Evolutionary conservation across 1,284 basidiomycete genomes (phyloP), one percentile per base, ranked within the genome.

Genomic region (Nidula niveotomentosa): DNA sequence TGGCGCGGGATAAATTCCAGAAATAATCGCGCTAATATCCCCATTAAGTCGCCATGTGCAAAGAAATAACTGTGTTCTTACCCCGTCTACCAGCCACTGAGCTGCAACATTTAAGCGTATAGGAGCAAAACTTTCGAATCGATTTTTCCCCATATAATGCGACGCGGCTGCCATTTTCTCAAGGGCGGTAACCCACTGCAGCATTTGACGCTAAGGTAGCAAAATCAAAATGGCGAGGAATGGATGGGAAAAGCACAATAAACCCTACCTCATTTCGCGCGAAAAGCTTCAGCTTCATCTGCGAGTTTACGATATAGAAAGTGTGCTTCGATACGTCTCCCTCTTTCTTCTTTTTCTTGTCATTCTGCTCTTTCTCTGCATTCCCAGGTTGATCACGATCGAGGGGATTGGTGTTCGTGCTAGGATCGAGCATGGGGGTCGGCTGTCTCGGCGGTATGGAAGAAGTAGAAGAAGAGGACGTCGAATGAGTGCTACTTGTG

Each of bases 41-140:
- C 12, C 34, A 51, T 18, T 43, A 51, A 46, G 34, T 6, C 9
- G 3, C 2, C 53, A 52, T 39, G 53, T 48, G 17, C 39, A 37
- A 46, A 59, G 39, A 48, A 49, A 44, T 17, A 39, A 34, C 54
- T 23, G 54, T 8, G 43, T 12, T 76, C 87, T 65, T 60, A 94
- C 92, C 6, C 96, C 97, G 72, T 99, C 97, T n/a, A 98, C 95
- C 3, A 99, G 85, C 97, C 97, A 99, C 65, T 98, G 96, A 0
- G 95, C 93, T 37, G 93, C 90, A 2, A 96, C 96, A 65, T 98
- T 96, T 64, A 93, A 73, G 13, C 96, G 84, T 56, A 98, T 91
- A 0, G 97, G 97, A 2, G 96, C 91, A 72, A 97, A 99, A 62
- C 93, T 96, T 58, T 90, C 93, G 69, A 98, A 98, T 23, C 95